Conservation (phyloP, 441 rosid species). For the Macaranga tanarius region DNA sequence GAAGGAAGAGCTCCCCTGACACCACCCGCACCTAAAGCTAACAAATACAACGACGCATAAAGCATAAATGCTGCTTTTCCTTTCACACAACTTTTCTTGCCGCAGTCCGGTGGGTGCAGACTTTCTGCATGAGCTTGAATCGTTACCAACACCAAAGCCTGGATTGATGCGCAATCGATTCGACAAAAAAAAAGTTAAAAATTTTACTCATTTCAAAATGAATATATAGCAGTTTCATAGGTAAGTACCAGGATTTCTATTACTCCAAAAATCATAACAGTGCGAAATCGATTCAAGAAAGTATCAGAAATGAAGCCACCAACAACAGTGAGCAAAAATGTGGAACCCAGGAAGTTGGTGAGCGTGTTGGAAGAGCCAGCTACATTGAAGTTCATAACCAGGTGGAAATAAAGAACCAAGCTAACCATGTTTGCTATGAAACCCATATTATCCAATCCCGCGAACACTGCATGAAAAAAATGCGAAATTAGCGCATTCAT, state of each 20-base stretch:
- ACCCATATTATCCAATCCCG: slow-evolving; percentile 53
- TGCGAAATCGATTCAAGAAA: slow-evolving; percentile 36
- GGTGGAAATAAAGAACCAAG: slow-evolving; percentile 40
- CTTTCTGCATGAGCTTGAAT: slow-evolving; percentile 42
- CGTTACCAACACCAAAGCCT: slow-evolving; percentile 50
- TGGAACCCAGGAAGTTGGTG: slow-evolving; percentile 51
- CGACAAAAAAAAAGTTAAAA: too few species aligned
- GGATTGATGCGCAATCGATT: background rate
- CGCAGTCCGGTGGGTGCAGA: slow-evolving; percentile 40
- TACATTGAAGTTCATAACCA: slow-evolving; percentile 37
- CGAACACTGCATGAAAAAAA: slow-evolving; percentile 23
- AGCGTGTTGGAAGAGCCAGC: slow-evolving; percentile 46
- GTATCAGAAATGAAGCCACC: slow-evolving; percentile 63
- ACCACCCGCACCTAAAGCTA: slow-evolving; percentile 52
- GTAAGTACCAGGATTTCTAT: slow-evolving; percentile 44
- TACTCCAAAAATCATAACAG: slow-evolving; percentile 41
- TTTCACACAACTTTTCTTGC: slow-evolving; percentile 35
- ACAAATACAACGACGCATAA: slow-evolving; percentile 31
- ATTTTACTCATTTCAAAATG: too few species aligned
- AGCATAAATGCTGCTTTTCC: slow-evolving; percentile 39
- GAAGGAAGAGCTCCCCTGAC: slow-evolving; percentile 46
- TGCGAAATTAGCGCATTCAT: background rate
- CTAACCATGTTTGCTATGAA: slow-evolving; percentile 53
- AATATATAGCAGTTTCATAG: too few species aligned
- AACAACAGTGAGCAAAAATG: slow-evolving; percentile 47